Conservation (phyloP, 768 basidiomycete genomes). For the Leccinum arenicola region DNA sequence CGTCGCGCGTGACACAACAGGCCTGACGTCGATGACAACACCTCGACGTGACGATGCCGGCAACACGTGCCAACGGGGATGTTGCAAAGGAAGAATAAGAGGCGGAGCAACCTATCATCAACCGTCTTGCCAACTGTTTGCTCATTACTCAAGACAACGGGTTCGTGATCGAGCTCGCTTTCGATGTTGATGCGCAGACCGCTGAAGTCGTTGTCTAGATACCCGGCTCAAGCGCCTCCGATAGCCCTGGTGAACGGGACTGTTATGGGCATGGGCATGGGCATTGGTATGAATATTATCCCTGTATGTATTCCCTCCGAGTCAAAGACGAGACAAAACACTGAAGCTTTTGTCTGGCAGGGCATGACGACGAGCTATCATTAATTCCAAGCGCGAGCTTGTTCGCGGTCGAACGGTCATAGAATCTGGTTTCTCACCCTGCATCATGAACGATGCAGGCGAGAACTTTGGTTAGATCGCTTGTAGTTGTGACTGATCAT, state of each 20-base stretch:
- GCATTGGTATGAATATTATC: conserved; percentile 49
- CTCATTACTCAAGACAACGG: conserved; percentile 76
- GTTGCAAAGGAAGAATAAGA: conserved; percentile 87
- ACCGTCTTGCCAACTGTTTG: too few species aligned
- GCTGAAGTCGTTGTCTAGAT: conserved; percentile 37
- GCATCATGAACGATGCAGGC: conserved; percentile 61
- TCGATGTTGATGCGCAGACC: not conserved
- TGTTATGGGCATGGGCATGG: conserved; percentile 38
- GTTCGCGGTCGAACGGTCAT: too few species aligned
- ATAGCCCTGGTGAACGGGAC: conserved; percentile 46
- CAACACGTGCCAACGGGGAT: conserved; percentile 80
- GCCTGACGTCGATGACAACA: too few species aligned
- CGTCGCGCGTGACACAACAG: too few species aligned
- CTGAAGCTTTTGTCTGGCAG: conserved; percentile 29
- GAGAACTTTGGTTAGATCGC: not conserved
- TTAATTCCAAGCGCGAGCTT: conserved; percentile 16
- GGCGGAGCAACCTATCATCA: conserved; percentile 83
- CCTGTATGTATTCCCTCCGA: conserved; percentile 44
- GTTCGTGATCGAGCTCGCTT: conserved; percentile 24
- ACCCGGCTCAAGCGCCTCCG: conserved; percentile 59
- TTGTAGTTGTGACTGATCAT: conserved; percentile 16
- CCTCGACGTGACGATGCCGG: too few species aligned
- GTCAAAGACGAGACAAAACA: not conserved
- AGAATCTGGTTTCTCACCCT: too few species aligned
- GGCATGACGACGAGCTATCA: conserved; percentile 71